Percentiles rank a stretch among this genome's conserved stretches.
Evolutionary conservation across 768 basidiomycete species (phyloP).

Genomic region (Xerocomellus amylosporus): DNA sequence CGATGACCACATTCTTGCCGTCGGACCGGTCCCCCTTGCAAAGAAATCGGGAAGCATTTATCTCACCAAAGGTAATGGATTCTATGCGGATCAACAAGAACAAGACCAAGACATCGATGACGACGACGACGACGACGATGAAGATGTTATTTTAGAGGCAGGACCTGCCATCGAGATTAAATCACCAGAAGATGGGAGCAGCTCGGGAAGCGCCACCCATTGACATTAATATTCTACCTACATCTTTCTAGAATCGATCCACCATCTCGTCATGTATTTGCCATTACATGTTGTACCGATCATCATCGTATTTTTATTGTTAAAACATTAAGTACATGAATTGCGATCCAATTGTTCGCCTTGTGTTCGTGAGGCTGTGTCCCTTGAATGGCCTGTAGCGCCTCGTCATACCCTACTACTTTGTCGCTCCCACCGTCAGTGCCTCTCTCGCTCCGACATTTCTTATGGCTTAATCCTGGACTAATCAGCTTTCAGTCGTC

Average conservation of each 20-base stretch:
- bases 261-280: slow-evolving; percentile 18
- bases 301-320: slow-evolving; percentile 1
- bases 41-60: slow-evolving; percentile 39
- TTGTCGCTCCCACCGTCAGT: slow-evolving; percentile 4
- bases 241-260: slow-evolving; percentile 4
- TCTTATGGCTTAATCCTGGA: not conserved
- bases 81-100: slow-evolving; percentile 42
- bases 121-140: slow-evolving; percentile 62
- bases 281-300: slow-evolving; percentile 11
- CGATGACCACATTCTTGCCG: slow-evolving; percentile 52
- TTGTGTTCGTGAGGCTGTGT: slow-evolving; percentile 6
- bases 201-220: slow-evolving; percentile 23
- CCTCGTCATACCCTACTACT: not conserved
- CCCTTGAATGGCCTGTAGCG: not conserved
- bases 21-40: slow-evolving; percentile 48
- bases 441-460: not conserved
- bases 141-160: slow-evolving; percentile 71
- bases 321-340: not conserved
- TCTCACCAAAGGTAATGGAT: slow-evolving; percentile 37
- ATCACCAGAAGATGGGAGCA: slow-evolving; percentile 20
- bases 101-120: slow-evolving; percentile 64
- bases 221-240: slow-evolving; percentile 19
- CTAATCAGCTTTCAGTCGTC: not conserved
- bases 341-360: not conserved
- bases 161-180: slow-evolving; percentile 61